A percentile compares a stretch with the other conserved stretches of the same genome.
Conservation (phyloP, 2,329 filamentous ascomycete genomes). For the Penicillium sp. region DNA sequence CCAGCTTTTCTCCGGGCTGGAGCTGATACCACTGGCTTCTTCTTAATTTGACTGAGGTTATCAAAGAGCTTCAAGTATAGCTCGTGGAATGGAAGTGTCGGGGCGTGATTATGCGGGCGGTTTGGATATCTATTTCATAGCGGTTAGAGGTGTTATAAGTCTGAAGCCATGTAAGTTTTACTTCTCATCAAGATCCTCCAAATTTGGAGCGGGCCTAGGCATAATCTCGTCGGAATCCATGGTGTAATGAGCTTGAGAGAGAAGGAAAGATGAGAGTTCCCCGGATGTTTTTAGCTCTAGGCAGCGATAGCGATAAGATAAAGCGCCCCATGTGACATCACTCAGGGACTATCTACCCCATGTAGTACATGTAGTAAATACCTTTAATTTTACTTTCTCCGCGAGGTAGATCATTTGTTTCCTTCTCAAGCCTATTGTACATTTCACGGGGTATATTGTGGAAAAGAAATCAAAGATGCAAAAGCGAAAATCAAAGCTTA, state of each 20-base stretch:
- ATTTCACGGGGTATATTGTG: not conserved
- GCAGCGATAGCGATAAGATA: constrained; percentile 4
- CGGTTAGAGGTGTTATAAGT: constrained; percentile 6
- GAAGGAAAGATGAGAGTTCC: not conserved
- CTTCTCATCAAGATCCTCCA: constrained; percentile 35
- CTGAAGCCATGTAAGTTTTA: constrained; percentile 5
- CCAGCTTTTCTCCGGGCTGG: constrained; percentile 53
- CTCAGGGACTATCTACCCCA: not conserved
- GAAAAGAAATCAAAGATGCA: not conserved
- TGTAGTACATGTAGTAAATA: not conserved
- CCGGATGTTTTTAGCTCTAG: constrained; percentile 2
- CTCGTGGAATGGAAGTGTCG: constrained; percentile 79
- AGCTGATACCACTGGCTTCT: constrained; percentile 60
- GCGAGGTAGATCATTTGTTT: not conserved
- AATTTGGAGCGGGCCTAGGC: constrained; percentile 11
- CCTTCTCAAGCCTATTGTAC: not conserved
- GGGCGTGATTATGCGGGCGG: constrained; percentile 75
- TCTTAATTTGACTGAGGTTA: constrained; percentile 74
- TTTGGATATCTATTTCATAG: constrained; percentile 66
- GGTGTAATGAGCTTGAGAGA: not conserved
- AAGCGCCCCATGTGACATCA: constrained; percentile 25
- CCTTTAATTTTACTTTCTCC: not conserved
- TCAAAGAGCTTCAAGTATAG: constrained; percentile 79
- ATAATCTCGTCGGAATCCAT: constrained; percentile 34
- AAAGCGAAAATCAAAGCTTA: not conserved